Base-by-base conservation (phyloP, 345 rosid genomes). In the Angophora floribunda region DNA sequence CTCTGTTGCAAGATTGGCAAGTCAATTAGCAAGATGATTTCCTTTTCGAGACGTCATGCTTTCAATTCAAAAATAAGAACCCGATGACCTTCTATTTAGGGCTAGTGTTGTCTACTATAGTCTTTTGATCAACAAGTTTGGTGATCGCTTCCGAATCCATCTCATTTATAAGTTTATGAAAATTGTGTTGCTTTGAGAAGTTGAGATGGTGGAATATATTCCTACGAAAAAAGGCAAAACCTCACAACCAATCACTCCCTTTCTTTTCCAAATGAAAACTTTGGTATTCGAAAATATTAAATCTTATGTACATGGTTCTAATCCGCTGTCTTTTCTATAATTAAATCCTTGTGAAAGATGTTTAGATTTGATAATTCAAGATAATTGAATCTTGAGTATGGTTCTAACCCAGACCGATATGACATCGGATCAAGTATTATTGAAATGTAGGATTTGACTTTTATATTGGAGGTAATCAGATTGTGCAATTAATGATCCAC, bases 91-190 rank as follows among this genome's bases (percentile, higher is more conserved):
- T 53, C 59, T 55, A 19, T 17, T 11, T 8, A 53, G 59, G 2
- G 26, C 21, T 0, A 19, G 59, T 7, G 59, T 21, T 53, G 28
- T 22, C 61, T 12, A 22, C 5, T 5, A 0, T 22, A 5, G 5
- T 55, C 1, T 55, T 55, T 61, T 11, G 3, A n/a, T n/a, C 28
- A n/a, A n/a, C 2, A 6, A 13, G 2, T 6, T 13, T 4, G 0
- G 1, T 10, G 36, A 63, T 13, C 17, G 13, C 17, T 61, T 59
- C 1, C 4, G 1, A 61, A 7, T 26, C 36, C 9, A 63, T 28
- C 9, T 61, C 32, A 28, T 26, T 26, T 6, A 61, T 28, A 16
- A 61, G 32, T 36, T n/a, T n/a, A 63, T 13, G 9, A 13, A 63
- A 63, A n/a, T 13, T 2, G 9, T 0, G 32, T n/a, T 63, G 19